Evolutionary conservation across 352 stramenopile genomes (phyloP), one percentile per base, ranked within the genome.

Genomic region (Globisporangium splendens): DNA sequence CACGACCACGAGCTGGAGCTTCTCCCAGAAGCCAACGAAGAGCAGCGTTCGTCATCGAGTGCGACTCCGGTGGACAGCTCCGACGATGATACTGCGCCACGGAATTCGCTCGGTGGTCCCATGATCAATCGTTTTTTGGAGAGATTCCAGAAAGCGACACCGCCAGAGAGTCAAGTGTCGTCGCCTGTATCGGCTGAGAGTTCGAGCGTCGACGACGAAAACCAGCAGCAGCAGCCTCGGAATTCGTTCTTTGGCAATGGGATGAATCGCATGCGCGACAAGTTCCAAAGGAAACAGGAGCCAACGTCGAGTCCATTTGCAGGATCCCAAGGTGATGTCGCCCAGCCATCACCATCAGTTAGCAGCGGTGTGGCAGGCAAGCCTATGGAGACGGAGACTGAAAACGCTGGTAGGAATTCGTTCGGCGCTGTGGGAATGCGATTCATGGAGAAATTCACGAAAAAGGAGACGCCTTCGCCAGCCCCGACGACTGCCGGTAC

Each of bases 1-100:
- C 60, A 59, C 14, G 80, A 93, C 57, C 83, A 93, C 51, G 42
- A 71, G 0, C 71, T 88, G 57, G 64, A 75, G 24, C 33, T 6
- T 17, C 12, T 62, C 22, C 38, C 18, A 28, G 22, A 21, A 2
- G 24, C 42, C 42, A 39, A 42, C 8, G 53, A 50, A n/a, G 43
- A 33, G 41, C 53, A 50, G 17, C 53, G 38, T 22, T 51, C 53
- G n/a, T 15, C 53, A 10, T 43, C 53, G 42, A 17, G 8, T 64
- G 22, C 67, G 41, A 22, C 54, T 54, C 20, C 24, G 2, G 39
- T 58, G 22, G 60, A 62, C 11, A 59, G 52, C 31, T 50, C 55
- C 14, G n/a, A 49, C 13, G 62, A 62, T 3, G 58, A 75, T 35
- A 31, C 24, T 31, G 55, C 61, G 2, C 8, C 46, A 4, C 61